Percentiles rank a stretch among this genome's conserved stretches.
These are phyloP conservation scores for Pythium vanterpoolii DNA, from an alignment of 352 stramenopile species.

Conservation along the genomic window DNA sequence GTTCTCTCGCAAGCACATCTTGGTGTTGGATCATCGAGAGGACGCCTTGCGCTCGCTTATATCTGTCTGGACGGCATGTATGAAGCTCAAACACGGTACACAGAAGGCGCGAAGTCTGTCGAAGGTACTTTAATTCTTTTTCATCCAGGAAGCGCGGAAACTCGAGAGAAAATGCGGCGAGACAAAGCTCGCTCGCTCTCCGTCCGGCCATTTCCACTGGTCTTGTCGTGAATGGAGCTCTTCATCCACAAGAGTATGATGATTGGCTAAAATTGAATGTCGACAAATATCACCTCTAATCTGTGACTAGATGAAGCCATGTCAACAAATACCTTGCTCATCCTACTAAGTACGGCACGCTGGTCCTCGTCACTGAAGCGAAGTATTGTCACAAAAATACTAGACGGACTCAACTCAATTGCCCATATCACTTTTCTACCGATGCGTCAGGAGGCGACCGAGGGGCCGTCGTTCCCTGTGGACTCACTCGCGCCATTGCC, in stretches of 20 bases:
- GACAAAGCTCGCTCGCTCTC: neutral
- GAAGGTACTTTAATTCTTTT: neutral
- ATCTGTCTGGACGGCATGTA: neutral
- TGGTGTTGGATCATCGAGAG: neutral
- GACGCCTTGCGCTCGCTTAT: neutral
- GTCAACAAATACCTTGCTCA: neutral
- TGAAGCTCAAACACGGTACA: neutral
- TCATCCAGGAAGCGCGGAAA: constrained; percentile 3
- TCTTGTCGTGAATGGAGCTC: neutral
- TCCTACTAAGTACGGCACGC: too few relatives aligned
- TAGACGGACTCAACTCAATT: too few relatives aligned
- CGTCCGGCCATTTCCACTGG: neutral
- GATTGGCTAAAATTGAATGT: neutral
- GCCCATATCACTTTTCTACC: neutral
- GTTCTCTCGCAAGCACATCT: neutral
- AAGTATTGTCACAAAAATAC: too few relatives aligned
- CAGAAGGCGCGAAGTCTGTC: neutral
- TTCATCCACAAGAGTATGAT: neutral
- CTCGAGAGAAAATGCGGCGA: constrained; percentile 9
- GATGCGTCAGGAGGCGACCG: constrained; percentile 5
- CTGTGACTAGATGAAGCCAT: neutral
- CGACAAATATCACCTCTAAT: neutral
- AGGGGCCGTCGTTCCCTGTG: neutral
- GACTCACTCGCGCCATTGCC: constrained; percentile 1
- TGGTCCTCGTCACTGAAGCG: too few relatives aligned